These are phyloP conservation scores for Salvia miltiorrhiza DNA, from an alignment of 257 asterid genomes.

Conservation along the genomic window DNA sequence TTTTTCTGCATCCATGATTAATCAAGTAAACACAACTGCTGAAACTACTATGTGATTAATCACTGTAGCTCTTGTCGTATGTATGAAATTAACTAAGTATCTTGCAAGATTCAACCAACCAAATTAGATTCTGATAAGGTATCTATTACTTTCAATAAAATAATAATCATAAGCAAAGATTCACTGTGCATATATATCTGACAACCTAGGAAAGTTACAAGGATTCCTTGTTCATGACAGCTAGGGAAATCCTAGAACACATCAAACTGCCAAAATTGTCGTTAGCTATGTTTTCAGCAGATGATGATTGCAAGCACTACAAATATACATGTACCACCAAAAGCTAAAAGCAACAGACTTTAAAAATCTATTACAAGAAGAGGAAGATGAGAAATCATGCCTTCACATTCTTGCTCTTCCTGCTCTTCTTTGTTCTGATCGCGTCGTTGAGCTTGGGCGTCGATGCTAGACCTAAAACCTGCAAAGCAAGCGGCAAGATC, in stretches of 20 bases:
- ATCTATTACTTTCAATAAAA: background rate
- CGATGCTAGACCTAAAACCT: background rate
- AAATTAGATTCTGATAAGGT: background rate
- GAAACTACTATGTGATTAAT: background rate
- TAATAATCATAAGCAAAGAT: background rate
- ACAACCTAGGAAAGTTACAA: background rate
- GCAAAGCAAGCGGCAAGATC: too few species aligned
- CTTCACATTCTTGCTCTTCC: background rate
- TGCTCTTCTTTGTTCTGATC: conserved; percentile 14
- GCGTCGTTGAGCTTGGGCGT: background rate
- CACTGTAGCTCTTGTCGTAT: too few species aligned
- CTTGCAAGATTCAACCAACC: too few species aligned
- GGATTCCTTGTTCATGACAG: conserved; percentile 3
- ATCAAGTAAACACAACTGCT: background rate
- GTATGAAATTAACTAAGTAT: too few species aligned
- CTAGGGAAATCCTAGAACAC: background rate
- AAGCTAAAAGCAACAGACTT: background rate
- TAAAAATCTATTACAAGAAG: background rate
- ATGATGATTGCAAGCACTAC: conserved; percentile 9
- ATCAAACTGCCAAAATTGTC: conserved; percentile 6
- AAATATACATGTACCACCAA: background rate
- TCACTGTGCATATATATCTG: background rate
- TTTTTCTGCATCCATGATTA: background rate
- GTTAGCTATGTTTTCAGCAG: background rate
- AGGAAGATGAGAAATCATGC: conserved; percentile 6